Base-by-base conservation (phyloP, 2,329 filamentous ascomycete genomes). In the Dothideomycetes sp. region DNA sequence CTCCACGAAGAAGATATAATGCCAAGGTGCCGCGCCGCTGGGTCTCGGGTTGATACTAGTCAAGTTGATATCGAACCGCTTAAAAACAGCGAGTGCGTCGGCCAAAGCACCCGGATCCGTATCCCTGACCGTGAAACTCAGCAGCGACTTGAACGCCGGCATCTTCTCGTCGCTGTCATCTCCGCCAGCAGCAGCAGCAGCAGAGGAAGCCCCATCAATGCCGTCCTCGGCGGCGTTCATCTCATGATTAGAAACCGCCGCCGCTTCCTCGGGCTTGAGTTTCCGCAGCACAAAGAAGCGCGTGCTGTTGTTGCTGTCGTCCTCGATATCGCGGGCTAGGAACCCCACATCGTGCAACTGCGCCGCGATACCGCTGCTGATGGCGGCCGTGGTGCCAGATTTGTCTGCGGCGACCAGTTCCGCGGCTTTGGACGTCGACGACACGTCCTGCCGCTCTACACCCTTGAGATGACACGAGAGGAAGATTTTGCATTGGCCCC, bases 1-100 rank as follows among this genome's bases (percentile, higher is more conserved):
- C 66, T 96, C 89, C 19, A 95, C 79, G 56, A 96, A 88, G 64
- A 96, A 95, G 29, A 95, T 75, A 63, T 96, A 96, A 57, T 93
- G 79, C 75, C 94, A 96, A 15, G 82, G 77, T 49, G 68, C 64
- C 30, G 73, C 66, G 41, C 83, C 73, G 52, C 84, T 87, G 4
- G 89, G 89, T 47, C 89, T 66, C 48, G 84, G 87, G 57, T 87
- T 88, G 60, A 96, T 94, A 58, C 81, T 89, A 19, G 88, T 95
- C 49, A 96, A 65, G 57, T 95, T 94, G 42, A 95, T 69, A 4
- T 72, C 71, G 49, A 75, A 71, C 5, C 66, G 67, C 47, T 79
- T 78, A 63, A 96, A 96, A 41, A 85, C 84, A 37, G 79, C 73
- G 43, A 96, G 67, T 19, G 81, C 83, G 50, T 84, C 76, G 3